phyloP scores from a whole-genome alignment of 176 grass and related monocot species.

The Juncus inflexus region DNA sequence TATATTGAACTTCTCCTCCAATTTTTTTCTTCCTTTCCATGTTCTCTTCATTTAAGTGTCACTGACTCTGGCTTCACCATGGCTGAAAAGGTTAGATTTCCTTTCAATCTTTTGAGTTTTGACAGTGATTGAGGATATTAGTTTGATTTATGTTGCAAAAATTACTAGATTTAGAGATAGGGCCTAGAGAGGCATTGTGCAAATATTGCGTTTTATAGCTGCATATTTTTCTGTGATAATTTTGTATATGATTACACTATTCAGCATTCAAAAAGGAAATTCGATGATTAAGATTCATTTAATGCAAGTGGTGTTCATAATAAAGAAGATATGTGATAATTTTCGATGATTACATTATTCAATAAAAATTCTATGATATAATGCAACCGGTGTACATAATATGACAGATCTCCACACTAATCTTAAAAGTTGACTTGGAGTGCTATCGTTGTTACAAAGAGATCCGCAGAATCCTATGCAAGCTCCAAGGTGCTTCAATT shows the following conservation, averaged over 20 bases:
- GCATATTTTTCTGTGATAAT: not conserved
- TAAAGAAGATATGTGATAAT: not conserved
- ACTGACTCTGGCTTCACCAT: not conserved
- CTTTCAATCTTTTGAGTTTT: not conserved
- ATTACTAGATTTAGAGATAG: not conserved
- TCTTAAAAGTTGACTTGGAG: constrained; percentile 55
- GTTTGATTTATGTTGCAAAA: not conserved
- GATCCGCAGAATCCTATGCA: constrained; percentile 48
- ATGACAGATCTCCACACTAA: constrained; percentile 47
- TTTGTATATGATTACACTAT: not conserved
- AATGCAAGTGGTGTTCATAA: no score
- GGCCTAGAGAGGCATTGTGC: no score
- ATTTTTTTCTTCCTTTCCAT: constrained; percentile 1
- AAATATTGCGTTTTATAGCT: not conserved
- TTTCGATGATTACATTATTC: not conserved
- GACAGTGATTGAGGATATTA: not conserved
- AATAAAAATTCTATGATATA: not conserved
- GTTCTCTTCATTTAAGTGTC: not conserved
- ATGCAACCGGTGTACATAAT: not conserved
- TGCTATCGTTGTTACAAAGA: constrained; percentile 54
- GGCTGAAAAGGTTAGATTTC: constrained; percentile 27
- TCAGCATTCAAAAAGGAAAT: not conserved
- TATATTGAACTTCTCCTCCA: not conserved
- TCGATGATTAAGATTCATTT: not conserved
- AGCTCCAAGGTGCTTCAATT: constrained; percentile 45